A percentile compares a stretch with the other conserved stretches of the same genome.
Conservation (phyloP, 2,329 filamentous ascomycete species). For the Rhinocladiella similis region DNA sequence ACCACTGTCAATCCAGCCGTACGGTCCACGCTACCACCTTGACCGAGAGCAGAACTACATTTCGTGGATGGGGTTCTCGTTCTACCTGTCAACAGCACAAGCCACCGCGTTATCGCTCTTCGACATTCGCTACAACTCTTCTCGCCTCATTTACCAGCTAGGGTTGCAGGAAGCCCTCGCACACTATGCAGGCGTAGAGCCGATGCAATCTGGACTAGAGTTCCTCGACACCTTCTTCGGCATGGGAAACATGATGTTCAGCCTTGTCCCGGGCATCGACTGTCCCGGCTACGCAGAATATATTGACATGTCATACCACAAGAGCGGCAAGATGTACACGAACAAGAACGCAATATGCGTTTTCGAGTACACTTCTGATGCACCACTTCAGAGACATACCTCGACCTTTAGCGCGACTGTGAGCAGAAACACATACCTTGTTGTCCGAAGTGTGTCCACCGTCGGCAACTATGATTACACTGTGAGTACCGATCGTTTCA, state of each 20-base stretch:
- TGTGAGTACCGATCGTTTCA: conserved; percentile 1
- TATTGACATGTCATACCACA: conserved; percentile 26
- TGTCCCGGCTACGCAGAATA: conserved; percentile 34
- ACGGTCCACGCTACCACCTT: conserved; percentile 42
- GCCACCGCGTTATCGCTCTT: conserved; percentile 49
- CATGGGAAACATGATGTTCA: conserved; percentile 33
- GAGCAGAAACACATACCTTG: conserved; percentile 40
- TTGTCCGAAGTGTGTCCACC: conserved; percentile 49
- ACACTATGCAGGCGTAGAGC: conserved; percentile 48
- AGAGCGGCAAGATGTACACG: conserved; percentile 25
- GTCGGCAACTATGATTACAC: conserved; percentile 58
- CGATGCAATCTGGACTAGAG: conserved; percentile 27
- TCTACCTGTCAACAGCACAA: conserved; percentile 50
- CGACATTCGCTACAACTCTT: conserved; percentile 53
- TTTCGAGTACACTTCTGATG: conserved; percentile 28
- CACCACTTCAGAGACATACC: conserved; percentile 37
- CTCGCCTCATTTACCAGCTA: conserved; percentile 55
- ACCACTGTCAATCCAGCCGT: conserved; percentile 37
- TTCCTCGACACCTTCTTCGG: conserved; percentile 37
- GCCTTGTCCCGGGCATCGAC: conserved; percentile 33
- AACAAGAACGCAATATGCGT: conserved; percentile 39
- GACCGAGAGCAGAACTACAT: conserved; percentile 50
- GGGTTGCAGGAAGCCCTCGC: conserved; percentile 55
- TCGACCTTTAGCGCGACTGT: conserved; percentile 31
- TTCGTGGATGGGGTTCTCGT: conserved; percentile 55